Evolutionary conservation across 495 filamentous ascomycete species (phyloP).

Genomic region (Podospora appendiculata): DNA sequence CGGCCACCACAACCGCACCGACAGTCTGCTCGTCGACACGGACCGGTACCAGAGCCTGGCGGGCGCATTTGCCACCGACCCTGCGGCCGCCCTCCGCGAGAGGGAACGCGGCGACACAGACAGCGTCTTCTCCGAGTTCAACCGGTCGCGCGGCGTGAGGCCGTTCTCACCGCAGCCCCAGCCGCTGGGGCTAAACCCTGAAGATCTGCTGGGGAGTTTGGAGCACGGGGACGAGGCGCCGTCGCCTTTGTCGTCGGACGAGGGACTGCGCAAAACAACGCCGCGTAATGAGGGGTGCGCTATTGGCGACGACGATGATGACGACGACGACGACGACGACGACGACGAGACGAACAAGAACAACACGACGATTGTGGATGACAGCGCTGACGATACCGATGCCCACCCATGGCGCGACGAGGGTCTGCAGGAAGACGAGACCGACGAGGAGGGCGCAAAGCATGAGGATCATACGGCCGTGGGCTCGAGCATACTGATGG

Average conservation of each 20-base stretch:
- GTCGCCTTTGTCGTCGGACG: no score
- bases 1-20: conserved; percentile 25
- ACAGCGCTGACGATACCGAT: conserved; percentile 14
- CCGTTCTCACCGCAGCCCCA: conserved; percentile 48
- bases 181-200: conserved; percentile 29
- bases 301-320: neutral
- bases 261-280: neutral
- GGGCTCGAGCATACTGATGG: neutral
- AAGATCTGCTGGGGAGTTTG: conserved; percentile 23
- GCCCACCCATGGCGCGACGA: conserved; percentile 26
- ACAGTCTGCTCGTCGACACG: conserved; percentile 38
- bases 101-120: conserved; percentile 27
- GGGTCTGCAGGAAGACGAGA: conserved; percentile 8
- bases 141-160: conserved; percentile 36
- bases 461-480: conserved; percentile 4
- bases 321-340: conserved; percentile 22
- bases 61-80: conserved; percentile 17
- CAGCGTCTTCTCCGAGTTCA: conserved; percentile 46
- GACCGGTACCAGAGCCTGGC: conserved; percentile 45
- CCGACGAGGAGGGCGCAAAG: conserved; percentile 5
- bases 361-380: neutral
- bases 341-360: neutral
- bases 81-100: neutral
- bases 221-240: conserved; percentile 3
- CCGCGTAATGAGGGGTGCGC: neutral